Evolutionary conservation across 768 basidiomycete species (phyloP).

Genomic region (Gautieria morchelliformis): DNA sequence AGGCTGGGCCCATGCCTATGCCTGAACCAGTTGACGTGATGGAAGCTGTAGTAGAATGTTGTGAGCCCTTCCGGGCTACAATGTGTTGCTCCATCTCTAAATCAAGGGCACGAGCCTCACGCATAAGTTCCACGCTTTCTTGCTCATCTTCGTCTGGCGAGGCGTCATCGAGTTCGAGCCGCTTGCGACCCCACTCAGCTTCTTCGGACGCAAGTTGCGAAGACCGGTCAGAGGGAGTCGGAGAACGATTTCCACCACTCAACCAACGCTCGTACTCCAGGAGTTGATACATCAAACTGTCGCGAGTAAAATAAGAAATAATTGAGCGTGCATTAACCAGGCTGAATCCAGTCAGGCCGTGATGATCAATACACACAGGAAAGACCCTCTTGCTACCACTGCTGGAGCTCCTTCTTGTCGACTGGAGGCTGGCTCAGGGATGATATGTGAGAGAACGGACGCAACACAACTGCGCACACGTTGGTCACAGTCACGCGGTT

Average conservation of each 20-base stretch:
- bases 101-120: constrained; percentile 75
- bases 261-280: constrained; percentile 81
- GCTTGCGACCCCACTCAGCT: constrained; percentile 72
- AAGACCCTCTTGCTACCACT: constrained; percentile 85
- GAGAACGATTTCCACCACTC: constrained; percentile 38
- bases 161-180: constrained; percentile 49
- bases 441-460: constrained; percentile 11
- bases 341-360: background rate
- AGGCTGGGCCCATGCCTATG: constrained; percentile 56
- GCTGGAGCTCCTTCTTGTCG: constrained; percentile 73
- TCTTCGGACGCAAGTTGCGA: constrained; percentile 52
- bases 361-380: constrained; percentile 45
- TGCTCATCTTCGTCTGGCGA: constrained; percentile 38
- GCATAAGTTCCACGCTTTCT: constrained; percentile 51
- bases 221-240: constrained; percentile 44
- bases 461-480: too few relatives aligned
- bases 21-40: constrained; percentile 21
- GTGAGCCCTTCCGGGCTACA: constrained; percentile 47
- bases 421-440: constrained; percentile 35
- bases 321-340: background rate
- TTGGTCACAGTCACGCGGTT: too few relatives aligned
- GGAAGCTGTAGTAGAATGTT: constrained; percentile 31
- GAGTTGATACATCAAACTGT: constrained; percentile 85
- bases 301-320: constrained; percentile 15
- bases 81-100: constrained; percentile 82